Base-by-base conservation (phyloP, 108 stramenopile species). In the Parietichytrium sp. region DNA sequence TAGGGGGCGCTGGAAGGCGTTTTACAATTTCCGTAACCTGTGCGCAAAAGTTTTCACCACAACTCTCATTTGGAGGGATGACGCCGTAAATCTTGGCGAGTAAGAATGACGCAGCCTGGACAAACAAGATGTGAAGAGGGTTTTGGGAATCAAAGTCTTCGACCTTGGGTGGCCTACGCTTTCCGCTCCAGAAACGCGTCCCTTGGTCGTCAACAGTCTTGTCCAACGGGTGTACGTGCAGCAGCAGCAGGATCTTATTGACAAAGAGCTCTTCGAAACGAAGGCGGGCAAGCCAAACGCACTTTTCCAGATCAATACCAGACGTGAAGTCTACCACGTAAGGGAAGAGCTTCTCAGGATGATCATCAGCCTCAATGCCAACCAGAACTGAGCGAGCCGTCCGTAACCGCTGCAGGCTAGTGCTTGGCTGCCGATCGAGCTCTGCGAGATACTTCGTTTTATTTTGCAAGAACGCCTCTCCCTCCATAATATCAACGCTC, bases 41-140 rank as follows among this genome's bases (percentile, higher is more conserved):
- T 51, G 85, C 86, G 26, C 87, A 82, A 3, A 85, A 78, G 81
- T 95, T 91, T 79, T 88, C 93, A 7, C 88, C 92, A 49, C 90
- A 90, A 77, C 93, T 94, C 80, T 91, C 23, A 81, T 79, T 23
- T 2, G 78, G 33, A 0, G 78, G 29, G 10, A n/a, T n/a, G 38
- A 89, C 79, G 13, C 87, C 84, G 84, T 86, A 89, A 30, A 82
- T 49, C 13, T 26, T 6, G 4, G 97, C 97, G 38, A 96, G 94
- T 15, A 99, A 88, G 87, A 92, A 95, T 38, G 98, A 94, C 20
- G 93, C 95, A 16, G 95, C 91, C 15, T 92, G 90, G 54, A 98
- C 87, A 83, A 98, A 99, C 53, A 91, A 94, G 52, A 97, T 86
- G 87, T 97, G 96, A 83, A 95, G 93, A 6, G 80, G 85, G 54